Evolutionary conservation across 495 filamentous ascomycete genomes (phyloP).

Genomic region (Bathelium albidoporum): DNA sequence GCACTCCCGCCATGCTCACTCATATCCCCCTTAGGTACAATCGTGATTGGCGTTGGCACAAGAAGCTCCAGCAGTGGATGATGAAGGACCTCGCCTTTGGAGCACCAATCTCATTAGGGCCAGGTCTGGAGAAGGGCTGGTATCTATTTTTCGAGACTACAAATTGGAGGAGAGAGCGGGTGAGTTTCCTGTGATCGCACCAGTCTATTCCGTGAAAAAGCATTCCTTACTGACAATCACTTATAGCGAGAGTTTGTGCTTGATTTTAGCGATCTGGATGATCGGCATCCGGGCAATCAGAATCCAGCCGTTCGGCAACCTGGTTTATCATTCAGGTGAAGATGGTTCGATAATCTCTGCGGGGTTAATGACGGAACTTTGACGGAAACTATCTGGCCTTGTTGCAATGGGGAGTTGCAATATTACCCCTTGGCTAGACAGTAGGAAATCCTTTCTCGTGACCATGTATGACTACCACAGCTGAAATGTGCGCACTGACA

Average conservation of each 20-base stretch:
- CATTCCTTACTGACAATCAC: conserved; percentile 1
- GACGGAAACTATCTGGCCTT: neutral
- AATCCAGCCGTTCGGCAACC: neutral
- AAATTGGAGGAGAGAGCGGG: conserved; percentile 72
- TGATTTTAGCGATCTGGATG: conserved; percentile 68
- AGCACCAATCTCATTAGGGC: conserved; percentile 45
- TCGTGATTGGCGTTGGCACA: conserved; percentile 91
- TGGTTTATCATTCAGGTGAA: conserved; percentile 1
- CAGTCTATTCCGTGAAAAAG: neutral
- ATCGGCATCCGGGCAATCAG: conserved; percentile 34
- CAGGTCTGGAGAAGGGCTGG: conserved; percentile 68
- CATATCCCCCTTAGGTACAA: neutral
- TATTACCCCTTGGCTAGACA: neutral
- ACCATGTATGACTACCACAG: neutral
- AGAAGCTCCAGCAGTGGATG: conserved; percentile 77
- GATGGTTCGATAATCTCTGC: neutral
- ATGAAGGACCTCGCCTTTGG: conserved; percentile 45
- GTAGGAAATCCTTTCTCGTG: neutral
- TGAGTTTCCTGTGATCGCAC: conserved; percentile 35
- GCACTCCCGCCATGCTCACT: neutral
- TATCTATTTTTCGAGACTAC: conserved; percentile 84
- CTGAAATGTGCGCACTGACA: neutral
- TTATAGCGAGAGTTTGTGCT: conserved; percentile 65
- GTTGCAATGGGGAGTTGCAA: neutral
- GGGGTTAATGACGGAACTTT: neutral